Percentiles rank a stretch among this genome's conserved stretches.
phyloP scores from a whole-genome alignment of 352 stramenopile genomes.

The Globisporangium nunn region DNA sequence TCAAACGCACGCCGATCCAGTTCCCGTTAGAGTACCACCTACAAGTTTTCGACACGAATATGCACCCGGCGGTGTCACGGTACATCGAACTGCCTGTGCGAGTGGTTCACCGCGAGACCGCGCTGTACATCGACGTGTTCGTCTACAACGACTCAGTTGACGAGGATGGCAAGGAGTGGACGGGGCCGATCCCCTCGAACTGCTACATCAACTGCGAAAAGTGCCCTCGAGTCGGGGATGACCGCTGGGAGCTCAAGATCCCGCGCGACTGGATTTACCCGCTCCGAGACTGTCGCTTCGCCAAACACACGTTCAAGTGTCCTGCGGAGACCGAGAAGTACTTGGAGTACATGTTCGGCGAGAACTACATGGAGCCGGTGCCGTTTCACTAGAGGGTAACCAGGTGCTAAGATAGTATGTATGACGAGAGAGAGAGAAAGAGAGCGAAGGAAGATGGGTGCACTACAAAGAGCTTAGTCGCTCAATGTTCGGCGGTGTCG shows the following conservation, averaged over 20 bases:
- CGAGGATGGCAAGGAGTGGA: constrained; percentile 2
- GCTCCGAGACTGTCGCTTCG: constrained; percentile 18
- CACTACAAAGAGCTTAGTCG: too few relatives aligned
- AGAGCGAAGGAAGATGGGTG: too few relatives aligned
- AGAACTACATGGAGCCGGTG: too few relatives aligned
- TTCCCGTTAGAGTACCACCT: constrained; percentile 16
- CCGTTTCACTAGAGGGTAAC: too few relatives aligned
- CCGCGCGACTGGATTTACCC: constrained; percentile 22
- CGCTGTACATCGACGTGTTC: constrained; percentile 27
- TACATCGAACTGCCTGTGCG: constrained; percentile 20
- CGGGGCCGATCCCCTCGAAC: constrained; percentile 14
- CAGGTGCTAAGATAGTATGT: too few relatives aligned
- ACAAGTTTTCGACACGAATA: constrained; percentile 16
- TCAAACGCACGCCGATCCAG: constrained; percentile 9
- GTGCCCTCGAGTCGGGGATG: constrained; percentile 5
- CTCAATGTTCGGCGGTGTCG: too few relatives aligned
- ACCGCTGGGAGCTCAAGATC: constrained; percentile 14
- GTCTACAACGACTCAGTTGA: constrained; percentile 19
- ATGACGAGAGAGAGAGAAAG: too few relatives aligned
- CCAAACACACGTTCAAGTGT: constrained; percentile 14
- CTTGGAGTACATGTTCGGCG: constrained; percentile 21
- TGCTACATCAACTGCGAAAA: constrained; percentile 19
- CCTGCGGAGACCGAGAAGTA: constrained; percentile 16
- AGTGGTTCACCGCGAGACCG: constrained; percentile 15
- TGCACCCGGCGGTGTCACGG: constrained; percentile 12